Base-by-base conservation (phyloP, 352 stramenopile genomes). In the Phytophthora pseudosyringae region DNA sequence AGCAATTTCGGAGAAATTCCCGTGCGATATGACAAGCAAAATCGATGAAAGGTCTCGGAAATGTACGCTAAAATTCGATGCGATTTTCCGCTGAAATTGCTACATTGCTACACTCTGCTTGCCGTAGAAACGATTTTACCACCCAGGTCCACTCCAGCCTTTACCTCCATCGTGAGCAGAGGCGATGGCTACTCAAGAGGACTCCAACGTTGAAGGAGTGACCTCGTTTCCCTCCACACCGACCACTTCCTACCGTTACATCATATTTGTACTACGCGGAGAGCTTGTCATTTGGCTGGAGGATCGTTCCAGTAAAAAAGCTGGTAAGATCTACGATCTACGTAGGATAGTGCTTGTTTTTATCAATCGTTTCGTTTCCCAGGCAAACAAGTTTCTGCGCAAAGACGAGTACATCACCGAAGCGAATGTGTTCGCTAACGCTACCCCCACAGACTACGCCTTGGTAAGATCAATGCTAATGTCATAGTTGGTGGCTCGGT, bases 361-460 rank as follows among this genome's bases (percentile, higher is more conserved):
- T 21, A 21, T 21, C 21, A 21, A 2, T 21, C 21, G 21, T 21
- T 21, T 21, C 21, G 21, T 45, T 45, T 41, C 35, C 39, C n/a
- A 63, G 55, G 43, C 41, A 62, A 53, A 29, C 43, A 43, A 35
- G 25, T 54, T 47, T 41, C 5, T 48, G 25, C 50, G 40, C 31
- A 61, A 61, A 43, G 53, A 61, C 12, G 31, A 61, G 31, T 62
- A 48, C 33, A 32, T 62, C 16, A 54, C 43, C 6, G 13, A 32
- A 25, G 18, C 32, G 0, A 54, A 62, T 21, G 32, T 39, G 31
- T 62, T 56, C 18, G 49, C 35, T 45, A 16, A 32, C n/a, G 33
- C 33, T 36, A 45, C 25, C 13, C 15, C 25, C 10, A 5, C 32
- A 45, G 33, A 45, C 48, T 35, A 46, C 33, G 13, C 26, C 5